Evolutionary conservation across 139 green algal genomes (phyloP).

Genomic region (Tetraselmis chui): DNA sequence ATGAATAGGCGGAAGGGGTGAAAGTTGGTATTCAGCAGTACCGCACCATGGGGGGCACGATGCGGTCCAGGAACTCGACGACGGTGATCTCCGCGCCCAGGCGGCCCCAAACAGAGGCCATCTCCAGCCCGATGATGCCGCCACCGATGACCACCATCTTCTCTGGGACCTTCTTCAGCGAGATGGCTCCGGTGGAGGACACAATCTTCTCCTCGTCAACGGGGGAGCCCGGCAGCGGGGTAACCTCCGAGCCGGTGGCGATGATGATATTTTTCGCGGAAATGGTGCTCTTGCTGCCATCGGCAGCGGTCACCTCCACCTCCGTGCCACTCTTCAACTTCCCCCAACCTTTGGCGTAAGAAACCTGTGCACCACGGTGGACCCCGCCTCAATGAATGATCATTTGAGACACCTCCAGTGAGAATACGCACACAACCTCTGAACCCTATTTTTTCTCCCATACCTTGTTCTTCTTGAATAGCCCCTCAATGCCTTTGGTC

Average conservation of each 20-base stretch:
- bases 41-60: constrained; percentile 83
- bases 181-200: constrained; percentile 90
- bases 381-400: too few relatives aligned
- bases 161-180: constrained; percentile 80
- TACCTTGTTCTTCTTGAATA: constrained; percentile 99
- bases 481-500: constrained; percentile 93
- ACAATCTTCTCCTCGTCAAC: constrained; percentile 96
- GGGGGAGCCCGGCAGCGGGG: constrained; percentile 72
- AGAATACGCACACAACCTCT: background rate
- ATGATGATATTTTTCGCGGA: constrained; percentile 93
- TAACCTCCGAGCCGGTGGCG: constrained; percentile 90
- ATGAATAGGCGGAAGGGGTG: background rate
- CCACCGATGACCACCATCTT: constrained; percentile 93
- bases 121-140: constrained; percentile 96
- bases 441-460: too few relatives aligned
- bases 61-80: constrained; percentile 88
- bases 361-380: too few relatives aligned
- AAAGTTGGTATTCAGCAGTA: too few relatives aligned
- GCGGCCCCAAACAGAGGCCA: constrained; percentile 90
- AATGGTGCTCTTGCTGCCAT: constrained; percentile 56
- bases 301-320: constrained; percentile 70
- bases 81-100: constrained; percentile 91
- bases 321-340: constrained; percentile 63
- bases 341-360: constrained; percentile 92
- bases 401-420: too few relatives aligned